A percentile compares a stretch with the other conserved stretches of the same genome.
Evolutionary conservation across 768 basidiomycete genomes (phyloP).

Genomic region (Porpolomopsis calyptriformis): DNA sequence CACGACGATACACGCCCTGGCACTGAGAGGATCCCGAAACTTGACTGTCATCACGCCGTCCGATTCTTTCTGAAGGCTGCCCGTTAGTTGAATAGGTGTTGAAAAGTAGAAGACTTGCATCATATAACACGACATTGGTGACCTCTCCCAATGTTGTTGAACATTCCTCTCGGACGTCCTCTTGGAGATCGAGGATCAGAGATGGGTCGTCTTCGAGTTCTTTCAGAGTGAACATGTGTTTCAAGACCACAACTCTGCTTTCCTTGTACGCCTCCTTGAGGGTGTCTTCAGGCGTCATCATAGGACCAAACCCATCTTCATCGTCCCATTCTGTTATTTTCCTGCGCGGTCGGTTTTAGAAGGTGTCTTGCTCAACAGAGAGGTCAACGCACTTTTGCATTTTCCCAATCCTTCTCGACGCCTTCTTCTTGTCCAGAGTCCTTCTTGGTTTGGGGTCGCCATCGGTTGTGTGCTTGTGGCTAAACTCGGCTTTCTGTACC

Average conservation of each 20-base stretch:
- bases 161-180: slow-evolving; percentile 93
- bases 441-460: slow-evolving; percentile 39
- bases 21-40: slow-evolving; percentile 85
- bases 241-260: slow-evolving; percentile 81
- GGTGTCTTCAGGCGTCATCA: slow-evolving; percentile 45
- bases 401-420: slow-evolving; percentile 64
- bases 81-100: neutral
- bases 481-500: slow-evolving; percentile 69
- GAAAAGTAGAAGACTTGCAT: slow-evolving; percentile 47
- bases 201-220: slow-evolving; percentile 81
- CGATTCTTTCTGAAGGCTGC: slow-evolving; percentile 58
- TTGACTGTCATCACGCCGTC: slow-evolving; percentile 96
- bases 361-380: neutral
- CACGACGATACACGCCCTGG: slow-evolving; percentile 84
- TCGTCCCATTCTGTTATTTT: slow-evolving; percentile 93
- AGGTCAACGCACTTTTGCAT: slow-evolving; percentile 63
- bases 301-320: slow-evolving; percentile 82
- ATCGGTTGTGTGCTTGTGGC: slow-evolving; percentile 46
- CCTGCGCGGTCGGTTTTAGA: slow-evolving; percentile 34
- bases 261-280: slow-evolving; percentile 37
- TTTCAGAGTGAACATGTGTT: slow-evolving; percentile 86
- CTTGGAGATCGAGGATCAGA: slow-evolving; percentile 84
- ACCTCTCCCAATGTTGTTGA: slow-evolving; percentile 82
- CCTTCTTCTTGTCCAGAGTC: slow-evolving; percentile 69
- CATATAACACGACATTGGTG: slow-evolving; percentile 90